Evolutionary conservation across 495 filamentous ascomycete species (phyloP).

Genomic region (Penicilliopsis zonata): DNA sequence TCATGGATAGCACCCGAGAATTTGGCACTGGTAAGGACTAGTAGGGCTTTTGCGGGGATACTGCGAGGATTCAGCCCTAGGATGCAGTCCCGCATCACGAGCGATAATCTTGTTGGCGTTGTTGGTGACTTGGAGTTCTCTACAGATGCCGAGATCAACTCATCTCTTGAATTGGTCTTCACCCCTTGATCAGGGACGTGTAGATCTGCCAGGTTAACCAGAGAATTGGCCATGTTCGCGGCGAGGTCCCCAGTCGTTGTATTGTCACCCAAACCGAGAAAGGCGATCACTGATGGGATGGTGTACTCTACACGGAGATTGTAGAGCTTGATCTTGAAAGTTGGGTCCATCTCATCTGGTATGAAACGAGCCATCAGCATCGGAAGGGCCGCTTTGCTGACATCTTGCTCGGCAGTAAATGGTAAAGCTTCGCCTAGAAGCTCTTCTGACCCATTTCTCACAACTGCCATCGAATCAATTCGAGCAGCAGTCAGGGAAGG

Average conservation of each 20-base stretch:
- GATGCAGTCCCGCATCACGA: conserved; percentile 66
- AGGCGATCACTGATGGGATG: conserved; percentile 65
- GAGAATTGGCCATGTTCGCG: conserved; percentile 62
- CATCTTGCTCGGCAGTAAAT: conserved; percentile 5
- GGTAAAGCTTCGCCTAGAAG: conserved; percentile 46
- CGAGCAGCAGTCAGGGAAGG: conserved; percentile 71
- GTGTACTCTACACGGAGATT: conserved; percentile 77
- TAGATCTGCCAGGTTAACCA: conserved; percentile 62
- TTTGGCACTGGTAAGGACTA: conserved; percentile 68
- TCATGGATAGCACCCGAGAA: conserved; percentile 51
- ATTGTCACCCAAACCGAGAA: conserved; percentile 57
- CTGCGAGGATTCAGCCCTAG: conserved; percentile 78
- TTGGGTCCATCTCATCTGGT: conserved; percentile 86
- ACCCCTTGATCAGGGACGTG: conserved; percentile 10
- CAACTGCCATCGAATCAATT: conserved; percentile 43
- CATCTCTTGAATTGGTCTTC: conserved; percentile 5
- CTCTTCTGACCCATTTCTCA: conserved; percentile 56
- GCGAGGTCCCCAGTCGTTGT: conserved; percentile 63
- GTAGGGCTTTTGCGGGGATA: conserved; percentile 54
- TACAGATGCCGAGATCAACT: conserved; percentile 8
- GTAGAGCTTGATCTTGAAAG: conserved; percentile 74
- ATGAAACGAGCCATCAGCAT: conserved; percentile 76
- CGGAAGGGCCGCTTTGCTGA: conserved; percentile 25
- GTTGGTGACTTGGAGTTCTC: conserved; percentile 8
- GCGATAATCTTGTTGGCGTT: conserved; percentile 53